phyloP scores from a whole-genome alignment of 108 stramenopile genomes.

The Skeletonema marinoi region DNA sequence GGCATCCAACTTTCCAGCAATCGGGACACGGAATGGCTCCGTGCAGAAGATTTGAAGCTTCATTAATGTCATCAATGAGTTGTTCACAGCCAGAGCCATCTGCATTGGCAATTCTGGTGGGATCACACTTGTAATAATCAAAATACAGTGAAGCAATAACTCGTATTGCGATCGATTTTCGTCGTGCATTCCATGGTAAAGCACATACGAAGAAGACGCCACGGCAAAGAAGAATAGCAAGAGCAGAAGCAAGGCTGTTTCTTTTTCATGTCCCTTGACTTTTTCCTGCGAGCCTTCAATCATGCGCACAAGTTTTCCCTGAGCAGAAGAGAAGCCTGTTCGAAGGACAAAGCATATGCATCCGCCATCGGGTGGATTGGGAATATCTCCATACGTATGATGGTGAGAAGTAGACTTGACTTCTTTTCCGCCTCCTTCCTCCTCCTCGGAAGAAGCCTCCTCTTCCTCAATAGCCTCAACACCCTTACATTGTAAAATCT shows the following conservation, averaged over 20 bases:
- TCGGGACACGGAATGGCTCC: constrained; percentile 94
- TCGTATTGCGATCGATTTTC: constrained; percentile 92
- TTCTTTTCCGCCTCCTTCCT: constrained; percentile 11
- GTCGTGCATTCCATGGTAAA: constrained; percentile 89
- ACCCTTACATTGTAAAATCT: constrained; percentile 90
- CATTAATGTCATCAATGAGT: constrained; percentile 95
- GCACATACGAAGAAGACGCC: constrained; percentile 90
- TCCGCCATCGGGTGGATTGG: constrained; percentile 89
- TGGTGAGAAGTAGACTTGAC: neutral
- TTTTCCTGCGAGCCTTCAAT: constrained; percentile 97
- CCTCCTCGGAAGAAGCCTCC: constrained; percentile 45
- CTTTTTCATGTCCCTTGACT: constrained; percentile 92
- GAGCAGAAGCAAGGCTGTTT: constrained; percentile 90
- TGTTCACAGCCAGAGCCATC: constrained; percentile 98
- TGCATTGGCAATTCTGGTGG: constrained; percentile 98
- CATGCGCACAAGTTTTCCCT: constrained; percentile 98
- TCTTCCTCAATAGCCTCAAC: constrained; percentile 52
- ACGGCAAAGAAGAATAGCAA: constrained; percentile 94
- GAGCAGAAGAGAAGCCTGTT: constrained; percentile 96
- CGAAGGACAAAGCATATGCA: constrained; percentile 92
- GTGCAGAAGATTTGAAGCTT: constrained; percentile 97
- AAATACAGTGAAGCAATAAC: constrained; percentile 92
- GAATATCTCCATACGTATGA: constrained; percentile 50
- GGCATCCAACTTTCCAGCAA: constrained; percentile 94
- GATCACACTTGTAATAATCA: constrained; percentile 96